These are phyloP conservation scores for Pseudogymnoascus destructans DNA, from an alignment of 2,329 filamentous ascomycete species.

Conservation along the genomic window DNA sequence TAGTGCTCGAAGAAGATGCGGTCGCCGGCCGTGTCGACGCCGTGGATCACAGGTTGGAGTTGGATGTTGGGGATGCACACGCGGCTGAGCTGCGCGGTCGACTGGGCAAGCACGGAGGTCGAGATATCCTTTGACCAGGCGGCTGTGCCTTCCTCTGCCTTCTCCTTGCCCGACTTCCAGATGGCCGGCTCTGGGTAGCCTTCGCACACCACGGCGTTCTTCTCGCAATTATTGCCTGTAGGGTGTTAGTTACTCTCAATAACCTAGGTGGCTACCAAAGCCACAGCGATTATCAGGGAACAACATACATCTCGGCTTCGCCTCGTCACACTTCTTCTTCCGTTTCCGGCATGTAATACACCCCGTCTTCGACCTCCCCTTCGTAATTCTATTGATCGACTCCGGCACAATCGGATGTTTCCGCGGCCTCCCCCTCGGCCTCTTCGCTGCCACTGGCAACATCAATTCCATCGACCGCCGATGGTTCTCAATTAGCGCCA, in stretches of 20 bases:
- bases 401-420: conserved; percentile 57
- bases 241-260: conserved; percentile 11
- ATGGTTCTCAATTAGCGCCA: neutral
- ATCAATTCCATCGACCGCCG: neutral
- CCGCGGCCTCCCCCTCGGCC: conserved; percentile 66
- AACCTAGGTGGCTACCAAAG: neutral
- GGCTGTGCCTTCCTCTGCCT: conserved; percentile 49
- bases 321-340: conserved; percentile 63
- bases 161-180: conserved; percentile 74
- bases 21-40: conserved; percentile 69
- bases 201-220: conserved; percentile 84
- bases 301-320: conserved; percentile 50
- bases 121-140: conserved; percentile 15
- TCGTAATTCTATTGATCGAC: conserved; percentile 56
- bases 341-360: conserved; percentile 54
- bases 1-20: conserved; percentile 75
- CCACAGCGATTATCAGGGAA: conserved; percentile 20
- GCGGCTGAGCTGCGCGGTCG: conserved; percentile 36
- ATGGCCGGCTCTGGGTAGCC: conserved; percentile 77
- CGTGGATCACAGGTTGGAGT: conserved; percentile 58
- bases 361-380: conserved; percentile 59
- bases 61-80: conserved; percentile 40
- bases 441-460: conserved; percentile 31
- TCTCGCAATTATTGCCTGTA: conserved; percentile 73
- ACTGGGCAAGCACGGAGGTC: conserved; percentile 20